phyloP scores from a whole-genome alignment of 2,329 filamentous ascomycete genomes.

The Peltaster fructicola region DNA sequence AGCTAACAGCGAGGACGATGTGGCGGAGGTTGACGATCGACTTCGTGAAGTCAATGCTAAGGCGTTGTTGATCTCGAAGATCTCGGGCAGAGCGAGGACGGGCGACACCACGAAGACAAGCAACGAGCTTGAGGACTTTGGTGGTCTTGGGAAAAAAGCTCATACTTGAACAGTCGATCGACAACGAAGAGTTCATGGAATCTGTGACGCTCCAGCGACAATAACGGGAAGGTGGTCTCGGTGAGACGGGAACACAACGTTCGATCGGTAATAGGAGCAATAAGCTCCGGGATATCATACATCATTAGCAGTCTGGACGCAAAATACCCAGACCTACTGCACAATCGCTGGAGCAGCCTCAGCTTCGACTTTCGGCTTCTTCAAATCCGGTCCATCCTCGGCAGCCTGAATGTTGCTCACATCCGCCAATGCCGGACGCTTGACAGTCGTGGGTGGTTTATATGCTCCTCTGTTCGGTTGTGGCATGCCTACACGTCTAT shows the following conservation, averaged over 20 bases:
- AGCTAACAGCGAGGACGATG: conserved; percentile 71
- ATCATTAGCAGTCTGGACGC: not conserved
- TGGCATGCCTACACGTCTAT: conserved; percentile 33
- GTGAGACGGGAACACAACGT: not conserved
- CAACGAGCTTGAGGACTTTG: conserved; percentile 23
- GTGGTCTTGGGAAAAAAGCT: conserved; percentile 7
- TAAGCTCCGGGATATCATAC: not conserved
- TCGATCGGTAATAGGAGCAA: not conserved
- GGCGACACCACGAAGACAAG: conserved; percentile 13
- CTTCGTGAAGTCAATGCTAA: conserved; percentile 71
- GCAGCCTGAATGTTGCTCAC: conserved; percentile 27
- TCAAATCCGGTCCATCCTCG: conserved; percentile 21
- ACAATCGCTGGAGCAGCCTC: conserved; percentile 1
- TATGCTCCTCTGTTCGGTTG: conserved; percentile 25
- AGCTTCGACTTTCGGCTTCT: conserved; percentile 23
- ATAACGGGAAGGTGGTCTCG: not conserved
- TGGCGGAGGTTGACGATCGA: conserved; percentile 81
- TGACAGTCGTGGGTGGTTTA: conserved; percentile 24
- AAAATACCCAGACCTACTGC: not conserved
- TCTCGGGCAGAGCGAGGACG: conserved; percentile 38
- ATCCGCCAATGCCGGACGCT: conserved; percentile 24
- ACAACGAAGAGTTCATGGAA: conserved; percentile 1
- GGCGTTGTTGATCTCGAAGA: conserved; percentile 65
- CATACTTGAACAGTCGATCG: conserved; percentile 1
- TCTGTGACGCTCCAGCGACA: conserved; percentile 2